phyloP scores from a whole-genome alignment of 2,329 filamentous ascomycete genomes.

The Ilyonectria robusta region DNA sequence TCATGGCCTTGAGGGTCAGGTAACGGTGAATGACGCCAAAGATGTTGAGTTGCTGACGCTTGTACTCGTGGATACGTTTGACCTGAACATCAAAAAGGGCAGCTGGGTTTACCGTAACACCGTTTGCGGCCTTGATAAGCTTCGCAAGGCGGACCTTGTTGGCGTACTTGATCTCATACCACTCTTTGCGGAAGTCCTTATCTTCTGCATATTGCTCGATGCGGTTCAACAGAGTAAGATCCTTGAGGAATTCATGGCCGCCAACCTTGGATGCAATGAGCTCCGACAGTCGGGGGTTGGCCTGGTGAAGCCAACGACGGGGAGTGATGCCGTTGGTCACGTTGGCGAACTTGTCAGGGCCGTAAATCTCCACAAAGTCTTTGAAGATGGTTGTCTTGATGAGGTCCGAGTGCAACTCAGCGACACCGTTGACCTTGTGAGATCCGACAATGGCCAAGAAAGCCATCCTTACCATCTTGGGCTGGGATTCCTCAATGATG shows the following conservation, averaged over 20 bases:
- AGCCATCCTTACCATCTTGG: constrained; percentile 99
- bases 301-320: constrained; percentile 95
- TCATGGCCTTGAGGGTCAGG: constrained; percentile 88
- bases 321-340: constrained; percentile 99
- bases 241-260: constrained; percentile 87
- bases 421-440: constrained; percentile 99
- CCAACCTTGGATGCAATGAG: constrained; percentile 93
- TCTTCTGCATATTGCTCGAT: constrained; percentile 89
- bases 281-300: constrained; percentile 92
- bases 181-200: constrained; percentile 91
- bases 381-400: constrained; percentile 99
- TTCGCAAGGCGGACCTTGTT: constrained; percentile 95
- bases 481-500: constrained; percentile 96
- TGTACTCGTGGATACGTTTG: constrained; percentile 99
- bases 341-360: constrained; percentile 97
- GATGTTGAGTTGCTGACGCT: constrained; percentile 98
- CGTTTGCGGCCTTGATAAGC: constrained; percentile 87
- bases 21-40: constrained; percentile 98
- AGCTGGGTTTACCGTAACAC: constrained; percentile 86
- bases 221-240: constrained; percentile 88
- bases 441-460: constrained; percentile 95
- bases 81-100: constrained; percentile 97
- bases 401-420: constrained; percentile 95
- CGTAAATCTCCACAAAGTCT: constrained; percentile 96
- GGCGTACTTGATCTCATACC: constrained; percentile 95